Evolutionary conservation across 495 filamentous ascomycete genomes (phyloP), one percentile per base, ranked within the genome.

Genomic region (Polyplosphaeria fusca): DNA sequence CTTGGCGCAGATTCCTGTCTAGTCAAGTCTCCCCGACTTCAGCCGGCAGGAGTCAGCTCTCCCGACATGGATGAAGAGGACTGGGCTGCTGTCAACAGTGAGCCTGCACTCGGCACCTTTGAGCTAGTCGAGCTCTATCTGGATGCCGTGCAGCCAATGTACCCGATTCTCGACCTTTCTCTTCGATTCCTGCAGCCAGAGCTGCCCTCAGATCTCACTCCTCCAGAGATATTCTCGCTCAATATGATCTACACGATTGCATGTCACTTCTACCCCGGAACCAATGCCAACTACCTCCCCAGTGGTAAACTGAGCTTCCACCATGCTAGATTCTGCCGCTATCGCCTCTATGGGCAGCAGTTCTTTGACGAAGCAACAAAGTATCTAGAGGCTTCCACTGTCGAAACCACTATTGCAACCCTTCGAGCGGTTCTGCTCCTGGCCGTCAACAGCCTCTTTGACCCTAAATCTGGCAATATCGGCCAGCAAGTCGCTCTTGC

Each of bases 401-500:
- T 30, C 3, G 53, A 56, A 37, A 19, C 52, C 3, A 57, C 52
- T 1, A 52, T 62, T 20, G 32, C 24, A 16, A 57, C 59, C 1
- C 52, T 62, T 0, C 59, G 53, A 1, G 45, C 59, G 12, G 47
- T 62, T 12, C 39, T 58, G 4, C 41, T 62, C 3, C 53, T 62
- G n/a, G 52, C 52, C n/a, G 50, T 62, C 19, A 47, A 57, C 47
- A 52, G 52, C 24, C 52, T 62, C 2, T 62, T 62, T 42, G 53
- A 62, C 16, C 59, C 59, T 3, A 58, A 62, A 23, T 27, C 19
- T 3, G 59, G 59, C 1, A 62, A 62, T 27, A 56, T 62, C 23
- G 53, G 59, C n/a, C 59, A 62, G 30, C 59, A 62, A 48, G 27
- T 62, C 3, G 59, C 52, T 5, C 53, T 62, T 5, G 59, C 59